These are phyloP conservation scores for Chloromonas sp. DNA, from an alignment of 163 green algal species.

Conservation along the genomic window DNA sequence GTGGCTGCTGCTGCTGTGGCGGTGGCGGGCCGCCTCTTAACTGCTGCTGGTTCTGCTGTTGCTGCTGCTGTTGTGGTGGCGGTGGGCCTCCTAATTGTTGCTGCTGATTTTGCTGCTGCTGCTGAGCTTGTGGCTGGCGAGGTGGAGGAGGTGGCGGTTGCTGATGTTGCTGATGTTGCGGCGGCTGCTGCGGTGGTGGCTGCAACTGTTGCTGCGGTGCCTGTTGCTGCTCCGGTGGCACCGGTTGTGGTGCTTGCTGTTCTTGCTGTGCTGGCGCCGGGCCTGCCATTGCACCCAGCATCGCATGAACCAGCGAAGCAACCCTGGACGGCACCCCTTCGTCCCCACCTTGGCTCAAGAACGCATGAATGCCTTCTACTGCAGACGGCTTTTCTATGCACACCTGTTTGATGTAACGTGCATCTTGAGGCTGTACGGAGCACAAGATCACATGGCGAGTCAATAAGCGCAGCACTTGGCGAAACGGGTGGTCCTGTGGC, in stretches of 20 bases:
- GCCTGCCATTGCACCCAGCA: too few relatives aligned
- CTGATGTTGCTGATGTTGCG: neutral
- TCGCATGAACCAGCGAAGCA: neutral
- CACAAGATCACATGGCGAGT: too few relatives aligned
- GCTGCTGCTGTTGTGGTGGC: neutral
- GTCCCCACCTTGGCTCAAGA: too few relatives aligned
- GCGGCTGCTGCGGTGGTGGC: neutral
- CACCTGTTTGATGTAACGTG: too few relatives aligned
- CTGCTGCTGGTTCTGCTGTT: neutral
- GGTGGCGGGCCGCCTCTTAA: neutral
- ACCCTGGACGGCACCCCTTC: neutral
- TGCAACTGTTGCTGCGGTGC: neutral
- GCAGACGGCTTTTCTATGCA: too few relatives aligned
- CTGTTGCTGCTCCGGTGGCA: neutral
- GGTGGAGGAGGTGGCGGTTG: neutral
- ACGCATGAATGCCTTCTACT: too few relatives aligned
- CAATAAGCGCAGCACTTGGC: too few relatives aligned
- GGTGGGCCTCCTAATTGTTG: too few relatives aligned
- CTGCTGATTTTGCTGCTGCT: neutral
- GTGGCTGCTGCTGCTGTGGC: too few relatives aligned
- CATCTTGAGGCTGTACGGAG: too few relatives aligned
- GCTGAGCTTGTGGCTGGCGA: neutral
- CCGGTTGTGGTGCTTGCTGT: neutral
- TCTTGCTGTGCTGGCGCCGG: too few relatives aligned
- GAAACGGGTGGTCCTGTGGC: too few relatives aligned